Evolutionary conservation across 192 early-diverging fungal species (phyloP), one percentile per base, ranked within the genome.

Genomic region (Geranomyces michiganensis): DNA sequence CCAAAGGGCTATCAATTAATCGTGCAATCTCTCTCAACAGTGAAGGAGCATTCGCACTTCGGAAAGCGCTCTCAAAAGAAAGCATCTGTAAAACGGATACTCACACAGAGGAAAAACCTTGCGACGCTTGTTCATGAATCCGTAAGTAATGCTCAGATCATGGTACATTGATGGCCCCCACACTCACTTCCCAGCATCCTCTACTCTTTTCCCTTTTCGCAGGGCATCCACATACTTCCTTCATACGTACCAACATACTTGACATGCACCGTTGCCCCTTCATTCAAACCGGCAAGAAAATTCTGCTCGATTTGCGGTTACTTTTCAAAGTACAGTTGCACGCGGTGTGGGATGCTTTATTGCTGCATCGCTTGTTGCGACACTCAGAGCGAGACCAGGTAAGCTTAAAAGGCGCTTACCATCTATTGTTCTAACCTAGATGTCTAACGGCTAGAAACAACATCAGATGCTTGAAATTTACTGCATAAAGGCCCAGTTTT

Each of bases 281-380:
- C 74, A 2, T 0, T 7, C n/a, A 55, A 61, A 22, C 74, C 74
- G 14, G 47, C 74, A 26, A 43, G 74, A 10, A 76, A 76, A 53
- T 70, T 76, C 43, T 76, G 74, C 62, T 70, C 74, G 9, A 68
- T 76, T 44, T 76, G 74, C 45, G 74, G 74, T 10, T 76, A 64
- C 56, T 65, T 76, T 31, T 76, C 74, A 44, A 51, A 55, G 10
- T 76, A 76, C 64, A 70, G 26, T 9, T 76, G 74, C 30, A 47
- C 72, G 29, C 58, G 62, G 26, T 76, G 74, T 47, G 74, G 74
- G 21, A 71, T 76, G 74, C 55, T 22, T 0, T 76, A 70, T 58
- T 76, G 74, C 46, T 71, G 44, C 12, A 70, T 76, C 27, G 33
- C 31, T 27, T 76, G 74, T 33, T 27, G 61, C 64, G 68, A 63